Evolutionary conservation across 2,329 filamentous ascomycete genomes (phyloP), one percentile per base, ranked within the genome.

Genomic region (Monosporascus sp.): DNA sequence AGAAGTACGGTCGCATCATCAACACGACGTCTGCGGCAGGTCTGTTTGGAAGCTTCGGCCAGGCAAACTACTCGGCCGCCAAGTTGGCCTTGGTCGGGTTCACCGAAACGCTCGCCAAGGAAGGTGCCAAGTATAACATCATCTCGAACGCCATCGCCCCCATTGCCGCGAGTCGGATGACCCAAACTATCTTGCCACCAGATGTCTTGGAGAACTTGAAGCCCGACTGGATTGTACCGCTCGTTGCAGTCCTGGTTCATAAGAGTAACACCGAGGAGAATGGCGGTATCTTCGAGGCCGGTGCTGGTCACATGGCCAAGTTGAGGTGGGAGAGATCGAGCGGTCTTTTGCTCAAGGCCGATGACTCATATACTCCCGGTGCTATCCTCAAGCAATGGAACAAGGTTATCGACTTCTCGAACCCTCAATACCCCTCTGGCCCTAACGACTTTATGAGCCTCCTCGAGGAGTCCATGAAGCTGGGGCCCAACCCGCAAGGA

Each of bases 61-160:
- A 97, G 78, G 84, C 86, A 71, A 97, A 97, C 76, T 99, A 99
- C 77, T 96, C 93, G 78, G 92, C 94, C 56, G 94, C 94, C 68
- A 99, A 97, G 79, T 81, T 97, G 60, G 89, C 89, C 60, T 86
- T 96, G 77, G 91, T 99, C 58, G 94, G 93, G 62, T 97, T 97
- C 78, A 97, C 92, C 40, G 93, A 99, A 80, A 97, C 94, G 4
- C 81, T 99, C 58, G 94, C 94, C 56, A 97, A 97, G 80, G 94
- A 99, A 78, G 94, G 94, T 61, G 79, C 84, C 69, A 97, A 97
- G 77, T 99, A 99, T 79, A 97, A 97, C 81, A 97, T 99, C 63
- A 76, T 96, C 65, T 85, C 81, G 78, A 99, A 99, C 73, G 90
- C 90, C 65, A 95, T 99, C 75, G 91, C 94, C 19, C 94, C 94